Base-by-base conservation (phyloP, 768 basidiomycete genomes). In the Tephrocybe sp. region DNA sequence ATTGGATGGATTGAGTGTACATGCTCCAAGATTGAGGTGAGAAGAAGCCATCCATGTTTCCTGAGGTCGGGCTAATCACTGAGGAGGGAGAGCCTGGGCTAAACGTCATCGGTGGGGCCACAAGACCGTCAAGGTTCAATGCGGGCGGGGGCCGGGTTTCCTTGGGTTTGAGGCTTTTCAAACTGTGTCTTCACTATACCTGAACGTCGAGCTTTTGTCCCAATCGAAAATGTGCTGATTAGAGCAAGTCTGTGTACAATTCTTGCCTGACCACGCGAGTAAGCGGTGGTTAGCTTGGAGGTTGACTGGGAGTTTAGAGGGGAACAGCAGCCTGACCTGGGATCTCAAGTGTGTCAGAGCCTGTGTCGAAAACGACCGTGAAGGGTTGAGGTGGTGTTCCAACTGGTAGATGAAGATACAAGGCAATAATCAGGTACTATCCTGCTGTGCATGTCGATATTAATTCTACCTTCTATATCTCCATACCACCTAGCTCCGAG, bases 351-450 rank as follows among this genome's bases (percentile, higher is more conserved):
- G 55, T 53, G 30, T 57, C 52, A 3, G 52, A 57, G 9, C 52
- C 51, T 16, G 47, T 40, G 22, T 51, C 50, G 44, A 40, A 46
- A 26, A 52, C 54, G n/a, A 74, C 74, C 17, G 68, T 65, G 44
- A 74, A 57, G 10, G 51, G 58, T 54, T 83, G 80, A 2, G 79
- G 77, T 9, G 79, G 80, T 2, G 80, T 81, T n/a, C 80, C 79
- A 41, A 80, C 76, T 73, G 35, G 23, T 38, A 13, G 42, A 17
- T 13, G 36, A 60, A 14, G 42, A 22, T 31, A 34, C 23, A 10
- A 9, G 50, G 32, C 13, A 48, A 38, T 12, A 33, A n/a, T n/a
- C n/a, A 31, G 9, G 12, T 1, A 35, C 8, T 22, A 4, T 10
- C 5, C 11, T 5, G 10, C 31, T 45, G n/a, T 20, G 31, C 14